Base-by-base conservation (phyloP, 306 rosid genomes). In the Cucurbita ficifolia region DNA sequence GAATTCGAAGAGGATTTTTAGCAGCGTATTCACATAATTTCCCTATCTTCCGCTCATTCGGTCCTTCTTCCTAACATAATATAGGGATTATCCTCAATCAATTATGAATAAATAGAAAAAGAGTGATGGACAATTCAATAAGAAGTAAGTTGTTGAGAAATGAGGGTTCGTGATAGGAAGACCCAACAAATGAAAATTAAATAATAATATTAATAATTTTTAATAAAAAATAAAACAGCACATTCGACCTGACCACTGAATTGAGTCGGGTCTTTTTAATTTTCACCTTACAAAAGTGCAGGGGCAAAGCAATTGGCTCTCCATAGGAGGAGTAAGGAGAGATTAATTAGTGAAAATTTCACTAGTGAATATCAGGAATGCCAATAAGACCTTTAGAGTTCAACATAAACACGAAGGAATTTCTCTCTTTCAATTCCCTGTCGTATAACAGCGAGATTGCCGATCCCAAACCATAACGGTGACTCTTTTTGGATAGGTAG, bases 1-100 rank as follows among this genome's bases (percentile, higher is more conserved):
- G 99, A 19, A 95, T 89, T 75, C 99, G 97, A 81, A 91, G 78
- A 54, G 99, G 97, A 81, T 95, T 95, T 89, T 78, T 95, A 48
- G 90, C 81, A 12, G 92, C 96, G 76, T 95, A 95, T 77, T 95
- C 97, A 59, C 99, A 91, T 52, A 95, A 81, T 56, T 91, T 95
- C 71, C 96, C 97, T 65, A 95, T 91, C 83, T 86, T 84, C 76
- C 97, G 86, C 73, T 95, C 99, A 84, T 89, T 91, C 49, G 92
- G 85, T 65, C 86, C 96, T 56, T 95, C 97, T 77, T 89, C 99
- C 99, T 94, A 82, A 75, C 76, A 70, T 70, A 80, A 61, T 72
- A 19, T 54, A 59, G 57, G 55, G 16, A 74, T 78, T 72, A 59
- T 61, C 55, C 75, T 69, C 33, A 75, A n/a, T 21, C 73, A 53